These are phyloP conservation scores for Bacidia gigantensis DNA, from an alignment of 495 filamentous ascomycete species.

Conservation along the genomic window DNA sequence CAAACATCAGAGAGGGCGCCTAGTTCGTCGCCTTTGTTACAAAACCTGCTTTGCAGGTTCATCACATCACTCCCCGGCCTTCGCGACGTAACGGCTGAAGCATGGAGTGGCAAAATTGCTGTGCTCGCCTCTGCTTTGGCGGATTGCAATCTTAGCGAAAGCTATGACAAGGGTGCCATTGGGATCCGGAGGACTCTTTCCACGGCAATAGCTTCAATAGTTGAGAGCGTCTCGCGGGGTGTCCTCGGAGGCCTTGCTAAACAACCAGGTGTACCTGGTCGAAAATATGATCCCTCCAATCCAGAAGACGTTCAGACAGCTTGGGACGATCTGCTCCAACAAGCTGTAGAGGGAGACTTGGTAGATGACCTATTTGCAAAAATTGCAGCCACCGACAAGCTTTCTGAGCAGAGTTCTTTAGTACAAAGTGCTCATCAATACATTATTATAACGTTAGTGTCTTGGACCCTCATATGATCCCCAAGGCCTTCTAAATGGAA, in stretches of 20 bases:
- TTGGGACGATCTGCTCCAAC: constrained; percentile 43
- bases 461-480: constrained; percentile 1
- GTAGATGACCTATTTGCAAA: constrained; percentile 43
- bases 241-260: constrained; percentile 35
- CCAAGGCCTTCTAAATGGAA: background rate
- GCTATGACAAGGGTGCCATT: constrained; percentile 53
- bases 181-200: constrained; percentile 51
- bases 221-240: constrained; percentile 46
- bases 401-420: constrained; percentile 41
- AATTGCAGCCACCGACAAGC: constrained; percentile 34
- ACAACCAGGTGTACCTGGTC: constrained; percentile 10
- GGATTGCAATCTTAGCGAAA: constrained; percentile 47
- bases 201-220: constrained; percentile 44
- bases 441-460: constrained; percentile 37
- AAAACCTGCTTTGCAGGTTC: constrained; percentile 42
- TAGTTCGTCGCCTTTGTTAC: constrained; percentile 42
- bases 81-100: constrained; percentile 38
- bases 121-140: constrained; percentile 33
- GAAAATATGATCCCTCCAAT: constrained; percentile 37
- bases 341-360: constrained; percentile 43
- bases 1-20: constrained; percentile 13
- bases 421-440: constrained; percentile 46
- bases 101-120: constrained; percentile 41
- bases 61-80: constrained; percentile 43
- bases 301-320: constrained; percentile 38